Conservation (phyloP, 2,329 filamentous ascomycete genomes). For the Cercospora janseana region DNA sequence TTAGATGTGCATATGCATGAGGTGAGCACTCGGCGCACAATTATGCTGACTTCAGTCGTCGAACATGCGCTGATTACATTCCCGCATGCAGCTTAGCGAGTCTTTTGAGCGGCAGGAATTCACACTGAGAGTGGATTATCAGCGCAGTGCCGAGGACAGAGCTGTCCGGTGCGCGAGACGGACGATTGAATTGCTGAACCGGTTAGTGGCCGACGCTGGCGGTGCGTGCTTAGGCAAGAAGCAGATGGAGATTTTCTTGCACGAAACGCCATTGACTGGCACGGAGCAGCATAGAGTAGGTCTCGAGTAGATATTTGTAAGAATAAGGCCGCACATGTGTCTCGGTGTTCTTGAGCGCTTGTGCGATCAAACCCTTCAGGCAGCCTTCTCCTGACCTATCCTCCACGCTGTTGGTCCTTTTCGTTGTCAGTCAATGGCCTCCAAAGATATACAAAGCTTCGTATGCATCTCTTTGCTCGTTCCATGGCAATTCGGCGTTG, state of each 20-base stretch:
- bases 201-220: constrained; percentile 3
- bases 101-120: constrained; percentile 12
- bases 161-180: constrained; percentile 5
- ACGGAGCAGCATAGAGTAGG: constrained; percentile 13
- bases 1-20: constrained; percentile 16
- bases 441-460: too few relatives aligned
- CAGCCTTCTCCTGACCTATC: too few relatives aligned
- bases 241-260: constrained; percentile 11
- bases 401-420: too few relatives aligned
- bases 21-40: not conserved
- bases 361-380: too few relatives aligned
- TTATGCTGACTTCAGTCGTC: not conserved
- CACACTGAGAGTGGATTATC: constrained; percentile 18
- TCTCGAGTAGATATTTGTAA: not conserved
- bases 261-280: constrained; percentile 12
- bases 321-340: too few relatives aligned
- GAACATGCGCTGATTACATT: too few relatives aligned
- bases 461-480: too few relatives aligned
- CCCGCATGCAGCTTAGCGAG: not conserved
- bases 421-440: too few relatives aligned
- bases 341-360: too few relatives aligned
- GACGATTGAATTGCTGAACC: constrained; percentile 4
- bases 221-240: constrained; percentile 9
- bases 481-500: too few relatives aligned
- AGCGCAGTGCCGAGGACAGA: constrained; percentile 7